These are phyloP conservation scores for Crithidia fasciculata DNA, from an alignment of 208 protist genomes.

Conservation along the genomic window DNA sequence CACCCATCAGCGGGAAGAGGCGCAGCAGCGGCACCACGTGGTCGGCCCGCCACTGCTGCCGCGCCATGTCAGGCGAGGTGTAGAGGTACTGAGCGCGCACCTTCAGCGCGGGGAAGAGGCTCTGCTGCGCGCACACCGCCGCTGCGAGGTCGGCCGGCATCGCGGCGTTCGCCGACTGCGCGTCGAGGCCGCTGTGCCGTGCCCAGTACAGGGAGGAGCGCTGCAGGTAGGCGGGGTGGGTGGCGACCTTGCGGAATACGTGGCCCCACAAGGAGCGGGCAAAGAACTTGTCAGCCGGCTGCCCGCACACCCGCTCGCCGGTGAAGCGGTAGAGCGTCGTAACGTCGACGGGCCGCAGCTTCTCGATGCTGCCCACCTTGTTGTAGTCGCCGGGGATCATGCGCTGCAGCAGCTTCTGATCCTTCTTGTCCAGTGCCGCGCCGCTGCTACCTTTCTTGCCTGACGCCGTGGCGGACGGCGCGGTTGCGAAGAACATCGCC, in stretches of 20 bases:
- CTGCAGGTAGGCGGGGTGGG: conserved; percentile 74
- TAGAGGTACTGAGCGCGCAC: conserved; percentile 85
- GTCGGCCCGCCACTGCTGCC: conserved; percentile 84
- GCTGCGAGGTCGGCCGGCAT: conserved; percentile 77
- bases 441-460: conserved; percentile 10
- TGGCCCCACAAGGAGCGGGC: conserved; percentile 75
- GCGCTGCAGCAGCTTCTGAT: conserved; percentile 76
- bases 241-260: conserved; percentile 84
- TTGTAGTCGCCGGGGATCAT: conserved; percentile 75
- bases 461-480: background rate
- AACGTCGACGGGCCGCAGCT: conserved; percentile 83
- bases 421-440: conserved; percentile 71
- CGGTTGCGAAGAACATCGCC: conserved; percentile 39
- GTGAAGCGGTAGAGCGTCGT: conserved; percentile 79
- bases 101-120: conserved; percentile 82
- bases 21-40: conserved; percentile 82
- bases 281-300: conserved; percentile 56
- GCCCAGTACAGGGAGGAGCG: conserved; percentile 87
- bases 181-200: conserved; percentile 66
- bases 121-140: conserved; percentile 77
- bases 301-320: conserved; percentile 66
- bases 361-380: conserved; percentile 76
- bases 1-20: conserved; percentile 77
- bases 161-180: conserved; percentile 34
- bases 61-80: conserved; percentile 76